phyloP scores from a whole-genome alignment of 2,329 filamentous ascomycete genomes.

The Pyricularia sp. region DNA sequence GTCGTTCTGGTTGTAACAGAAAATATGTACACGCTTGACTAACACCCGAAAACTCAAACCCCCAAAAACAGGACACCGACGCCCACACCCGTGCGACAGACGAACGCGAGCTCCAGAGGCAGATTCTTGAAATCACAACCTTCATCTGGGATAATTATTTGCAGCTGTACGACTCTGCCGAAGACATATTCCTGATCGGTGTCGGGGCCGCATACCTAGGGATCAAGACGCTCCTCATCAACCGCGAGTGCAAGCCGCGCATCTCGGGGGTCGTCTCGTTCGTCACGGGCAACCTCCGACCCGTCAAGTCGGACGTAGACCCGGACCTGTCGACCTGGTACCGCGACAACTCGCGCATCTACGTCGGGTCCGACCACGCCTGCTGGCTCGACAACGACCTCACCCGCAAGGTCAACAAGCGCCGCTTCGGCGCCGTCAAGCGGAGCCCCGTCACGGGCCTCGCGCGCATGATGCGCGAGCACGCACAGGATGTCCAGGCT shows the following conservation, averaged over 20 bases:
- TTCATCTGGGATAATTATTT: constrained; percentile 98
- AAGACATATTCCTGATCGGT: constrained; percentile 76
- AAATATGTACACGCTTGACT: constrained; percentile 6
- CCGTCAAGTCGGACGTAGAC: constrained; percentile 71
- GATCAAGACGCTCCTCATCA: constrained; percentile 70
- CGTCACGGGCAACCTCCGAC: constrained; percentile 65
- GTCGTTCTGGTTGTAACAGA: too few species aligned
- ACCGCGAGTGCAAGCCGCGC: constrained; percentile 59
- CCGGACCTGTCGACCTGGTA: constrained; percentile 73
- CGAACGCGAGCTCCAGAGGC: constrained; percentile 42
- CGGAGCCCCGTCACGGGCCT: constrained; percentile 39
- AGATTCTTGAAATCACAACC: constrained; percentile 63
- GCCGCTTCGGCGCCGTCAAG: constrained; percentile 49
- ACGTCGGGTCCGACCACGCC: constrained; percentile 63
- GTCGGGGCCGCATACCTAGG: constrained; percentile 84
- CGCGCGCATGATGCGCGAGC: constrained; percentile 46
- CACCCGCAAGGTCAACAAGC: constrained; percentile 48
- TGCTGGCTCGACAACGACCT: constrained; percentile 62
- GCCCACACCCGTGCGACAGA: constrained; percentile 32
- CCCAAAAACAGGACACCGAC: constrained; percentile 32
- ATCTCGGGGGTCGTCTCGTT: constrained; percentile 73
- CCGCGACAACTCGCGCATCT: constrained; percentile 69
- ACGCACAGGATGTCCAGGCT: constrained; percentile 38
- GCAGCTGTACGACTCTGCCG: constrained; percentile 60
- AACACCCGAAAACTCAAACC: not conserved